Percentiles rank a stretch among this genome's conserved stretches.
These are phyloP conservation scores for Exophiala phaeomuriformis DNA, from an alignment of 2,329 filamentous ascomycete species.

Conservation along the genomic window DNA sequence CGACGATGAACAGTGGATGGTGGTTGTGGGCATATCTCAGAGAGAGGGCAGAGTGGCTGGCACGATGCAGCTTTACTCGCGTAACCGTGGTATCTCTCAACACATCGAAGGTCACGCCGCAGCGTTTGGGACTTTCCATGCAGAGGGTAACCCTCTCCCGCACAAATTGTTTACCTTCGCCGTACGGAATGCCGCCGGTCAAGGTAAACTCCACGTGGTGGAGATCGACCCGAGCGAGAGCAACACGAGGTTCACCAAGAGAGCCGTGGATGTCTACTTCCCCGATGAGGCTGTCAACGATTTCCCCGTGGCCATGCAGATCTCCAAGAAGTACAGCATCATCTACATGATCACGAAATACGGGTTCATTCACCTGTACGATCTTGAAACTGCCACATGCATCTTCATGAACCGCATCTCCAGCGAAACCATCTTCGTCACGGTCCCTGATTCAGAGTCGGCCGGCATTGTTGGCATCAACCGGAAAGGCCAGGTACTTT, in stretches of 20 bases:
- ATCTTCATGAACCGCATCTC: conserved; percentile 99
- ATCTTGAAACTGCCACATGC: conserved; percentile 87
- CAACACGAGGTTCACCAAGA: conserved; percentile 88
- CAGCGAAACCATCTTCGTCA: conserved; percentile 97
- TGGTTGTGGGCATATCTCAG: conserved; percentile 90
- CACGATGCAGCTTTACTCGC: conserved; percentile 95
- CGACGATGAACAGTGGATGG: conserved; percentile 95
- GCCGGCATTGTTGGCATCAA: conserved; percentile 91
- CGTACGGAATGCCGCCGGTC: conserved; percentile 73
- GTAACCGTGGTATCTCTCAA: conserved; percentile 92
- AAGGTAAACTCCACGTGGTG: conserved; percentile 89
- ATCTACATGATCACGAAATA: conserved; percentile 98
- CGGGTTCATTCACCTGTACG: conserved; percentile 97
- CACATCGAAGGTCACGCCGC: conserved; percentile 96
- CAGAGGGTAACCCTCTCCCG: conserved; percentile 82
- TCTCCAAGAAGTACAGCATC: conserved; percentile 92
- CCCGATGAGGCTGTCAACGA: conserved; percentile 91
- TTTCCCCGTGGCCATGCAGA: conserved; percentile 96
- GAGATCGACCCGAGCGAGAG: conserved; percentile 90
- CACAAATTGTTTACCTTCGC: conserved; percentile 97
- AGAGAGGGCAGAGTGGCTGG: conserved; percentile 89
- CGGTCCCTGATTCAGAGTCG: conserved; percentile 72
- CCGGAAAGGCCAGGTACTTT: conserved; percentile 92
- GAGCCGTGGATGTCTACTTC: conserved; percentile 96
- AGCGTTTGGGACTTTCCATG: conserved; percentile 78